Conservation (phyloP, 306 rosid genomes). For the Carpinus viminea region DNA sequence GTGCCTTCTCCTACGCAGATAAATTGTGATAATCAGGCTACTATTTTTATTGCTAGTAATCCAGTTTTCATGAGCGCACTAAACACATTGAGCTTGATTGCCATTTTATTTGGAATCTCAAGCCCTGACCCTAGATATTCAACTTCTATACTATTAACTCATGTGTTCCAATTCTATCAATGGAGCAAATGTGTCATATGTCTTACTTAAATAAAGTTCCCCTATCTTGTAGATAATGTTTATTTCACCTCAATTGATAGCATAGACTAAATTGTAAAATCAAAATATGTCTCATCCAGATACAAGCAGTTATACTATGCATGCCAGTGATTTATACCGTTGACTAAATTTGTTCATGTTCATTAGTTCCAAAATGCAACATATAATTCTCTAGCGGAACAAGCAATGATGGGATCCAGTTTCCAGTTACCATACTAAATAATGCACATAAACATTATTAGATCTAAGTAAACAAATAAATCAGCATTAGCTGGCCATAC, state of each 20-base stretch:
- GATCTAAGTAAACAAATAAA: slow-evolving; percentile 1
- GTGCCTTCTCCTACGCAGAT: not conserved
- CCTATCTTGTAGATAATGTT: not conserved
- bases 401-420: not conserved
- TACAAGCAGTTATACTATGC: slow-evolving; percentile 21
- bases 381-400: not conserved
- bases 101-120: not conserved
- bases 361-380: slow-evolving; percentile 5
- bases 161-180: not conserved
- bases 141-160: not conserved
- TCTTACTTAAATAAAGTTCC: not conserved
- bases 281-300: slow-evolving; percentile 4
- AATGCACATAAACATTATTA: slow-evolving; percentile 6
- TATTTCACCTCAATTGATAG: not conserved
- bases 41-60: slow-evolving; percentile 1
- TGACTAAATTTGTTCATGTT: slow-evolving; percentile 8
- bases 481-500: slow-evolving; percentile 47
- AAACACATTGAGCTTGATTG: not conserved
- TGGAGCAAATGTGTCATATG: not conserved
- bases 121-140: too few relatives aligned
- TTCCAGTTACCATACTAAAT: slow-evolving; percentile 8
- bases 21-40: not conserved
- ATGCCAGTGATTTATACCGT: slow-evolving; percentile 14
- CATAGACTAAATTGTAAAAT: not conserved
- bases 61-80: not conserved